Conservation (phyloP, 1,284 basidiomycete genomes). For the Microbotryomycetes sp. region DNA sequence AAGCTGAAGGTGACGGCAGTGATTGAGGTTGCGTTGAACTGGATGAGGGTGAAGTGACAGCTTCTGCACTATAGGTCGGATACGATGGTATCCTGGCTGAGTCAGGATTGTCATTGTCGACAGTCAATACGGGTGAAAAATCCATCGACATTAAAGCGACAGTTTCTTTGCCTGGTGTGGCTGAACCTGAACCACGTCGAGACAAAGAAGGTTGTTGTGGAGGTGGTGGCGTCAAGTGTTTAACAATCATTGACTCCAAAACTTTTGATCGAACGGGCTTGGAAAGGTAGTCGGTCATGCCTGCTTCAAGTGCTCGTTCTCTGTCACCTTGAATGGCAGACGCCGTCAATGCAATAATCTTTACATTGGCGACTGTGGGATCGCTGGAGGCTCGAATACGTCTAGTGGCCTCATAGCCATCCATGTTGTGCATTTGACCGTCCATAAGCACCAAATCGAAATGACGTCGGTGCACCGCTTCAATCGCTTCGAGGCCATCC, state of each 20-base stretch:
- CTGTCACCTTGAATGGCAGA: constrained; percentile 33
- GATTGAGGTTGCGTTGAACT: too few species aligned
- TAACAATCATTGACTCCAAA: constrained; percentile 1
- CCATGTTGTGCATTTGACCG: constrained; percentile 31
- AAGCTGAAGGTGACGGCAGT: background rate
- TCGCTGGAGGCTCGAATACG: constrained; percentile 19
- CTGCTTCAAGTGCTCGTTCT: constrained; percentile 28
- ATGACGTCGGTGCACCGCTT: constrained; percentile 12
- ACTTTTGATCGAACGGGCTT: constrained; percentile 26
- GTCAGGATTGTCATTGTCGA: background rate
- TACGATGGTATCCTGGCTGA: background rate
- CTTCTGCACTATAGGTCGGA: background rate
- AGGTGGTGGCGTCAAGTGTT: background rate
- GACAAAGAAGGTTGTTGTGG: background rate
- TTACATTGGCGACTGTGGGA: constrained; percentile 10
- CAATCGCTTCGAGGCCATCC: constrained; percentile 34
- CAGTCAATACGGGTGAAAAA: background rate
- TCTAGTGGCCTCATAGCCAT: constrained; percentile 33
- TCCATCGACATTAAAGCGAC: background rate
- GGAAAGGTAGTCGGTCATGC: constrained; percentile 33
- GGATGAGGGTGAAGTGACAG: background rate
- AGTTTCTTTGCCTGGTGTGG: background rate
- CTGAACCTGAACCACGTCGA: background rate
- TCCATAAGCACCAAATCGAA: constrained; percentile 34
- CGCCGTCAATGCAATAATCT: constrained; percentile 35